phyloP scores from a whole-genome alignment of 129 eudicot species.

The Centaurea solstitialis region DNA sequence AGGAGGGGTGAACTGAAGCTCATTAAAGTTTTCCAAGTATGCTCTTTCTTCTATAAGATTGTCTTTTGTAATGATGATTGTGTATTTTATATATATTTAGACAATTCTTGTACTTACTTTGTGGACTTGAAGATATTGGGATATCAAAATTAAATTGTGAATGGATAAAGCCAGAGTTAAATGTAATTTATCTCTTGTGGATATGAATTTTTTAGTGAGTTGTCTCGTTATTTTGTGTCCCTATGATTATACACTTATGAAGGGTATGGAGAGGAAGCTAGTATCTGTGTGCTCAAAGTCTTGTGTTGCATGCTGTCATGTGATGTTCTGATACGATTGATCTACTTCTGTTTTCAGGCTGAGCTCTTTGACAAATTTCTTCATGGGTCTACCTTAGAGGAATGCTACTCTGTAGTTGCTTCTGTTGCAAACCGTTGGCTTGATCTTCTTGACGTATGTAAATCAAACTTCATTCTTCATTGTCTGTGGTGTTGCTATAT shows the following conservation, averaged over 20 bases:
- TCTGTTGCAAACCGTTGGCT: conserved; percentile 99
- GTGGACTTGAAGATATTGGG: background rate
- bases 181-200: background rate
- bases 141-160: background rate
- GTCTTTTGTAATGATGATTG: background rate
- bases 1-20: conserved; percentile 99
- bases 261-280: background rate
- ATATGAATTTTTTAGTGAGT: background rate
- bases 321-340: conserved; percentile 18
- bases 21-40: conserved; percentile 98
- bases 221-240: background rate
- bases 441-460: conserved; percentile 97
- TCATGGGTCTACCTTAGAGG: conserved; percentile 90
- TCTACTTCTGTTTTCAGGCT: conserved; percentile 61
- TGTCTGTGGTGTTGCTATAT: conserved; percentile 1
- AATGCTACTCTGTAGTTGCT: conserved; percentile 96
- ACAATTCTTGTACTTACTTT: background rate
- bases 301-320: background rate
- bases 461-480: background rate
- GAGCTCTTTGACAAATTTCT: conserved; percentile 98
- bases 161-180: background rate
- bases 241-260: background rate
- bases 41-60: background rate
- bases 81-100: background rate
- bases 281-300: conserved; percentile 1